Percentiles rank a stretch among this genome's conserved stretches.
phyloP scores from a whole-genome alignment of 306 rosid genomes.

The Leucaena leucocephala region DNA sequence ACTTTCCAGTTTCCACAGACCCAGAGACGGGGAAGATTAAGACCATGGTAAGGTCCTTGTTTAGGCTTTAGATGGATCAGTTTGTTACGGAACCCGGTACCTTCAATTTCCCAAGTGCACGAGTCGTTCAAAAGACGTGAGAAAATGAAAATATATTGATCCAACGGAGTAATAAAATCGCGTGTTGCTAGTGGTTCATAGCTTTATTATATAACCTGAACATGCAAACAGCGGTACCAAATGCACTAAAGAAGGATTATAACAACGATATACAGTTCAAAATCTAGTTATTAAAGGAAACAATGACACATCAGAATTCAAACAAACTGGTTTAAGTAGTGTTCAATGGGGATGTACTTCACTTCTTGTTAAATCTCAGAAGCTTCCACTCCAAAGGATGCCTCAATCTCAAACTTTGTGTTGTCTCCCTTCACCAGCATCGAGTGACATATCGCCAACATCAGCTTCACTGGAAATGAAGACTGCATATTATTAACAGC shows the following conservation, averaged over 20 bases:
- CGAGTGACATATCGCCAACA: constrained; percentile 36
- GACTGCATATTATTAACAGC: constrained; percentile 31
- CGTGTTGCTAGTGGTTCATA: background rate
- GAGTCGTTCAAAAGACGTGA: background rate
- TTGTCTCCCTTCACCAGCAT: constrained; percentile 41
- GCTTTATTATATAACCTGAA: background rate
- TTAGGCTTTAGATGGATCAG: background rate
- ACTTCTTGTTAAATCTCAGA: constrained; percentile 53
- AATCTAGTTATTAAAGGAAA: background rate
- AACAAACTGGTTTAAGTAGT: constrained; percentile 43
- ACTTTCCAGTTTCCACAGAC: background rate
- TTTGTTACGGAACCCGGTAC: background rate
- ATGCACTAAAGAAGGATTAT: background rate
- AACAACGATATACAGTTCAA: background rate
- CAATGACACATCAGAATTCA: constrained; percentile 23
- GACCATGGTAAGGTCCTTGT: background rate
- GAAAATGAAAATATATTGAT: background rate
- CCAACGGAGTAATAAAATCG: background rate
- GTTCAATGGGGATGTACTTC: constrained; percentile 40
- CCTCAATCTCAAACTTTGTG: constrained; percentile 37
- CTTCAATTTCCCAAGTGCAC: background rate
- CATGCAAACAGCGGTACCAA: background rate
- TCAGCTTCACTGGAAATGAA: constrained; percentile 40
- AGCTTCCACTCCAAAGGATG: constrained; percentile 47
- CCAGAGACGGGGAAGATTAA: background rate